phyloP scores from a whole-genome alignment of 805 yeast species.

The Saccharomycopsis capsularis region DNA sequence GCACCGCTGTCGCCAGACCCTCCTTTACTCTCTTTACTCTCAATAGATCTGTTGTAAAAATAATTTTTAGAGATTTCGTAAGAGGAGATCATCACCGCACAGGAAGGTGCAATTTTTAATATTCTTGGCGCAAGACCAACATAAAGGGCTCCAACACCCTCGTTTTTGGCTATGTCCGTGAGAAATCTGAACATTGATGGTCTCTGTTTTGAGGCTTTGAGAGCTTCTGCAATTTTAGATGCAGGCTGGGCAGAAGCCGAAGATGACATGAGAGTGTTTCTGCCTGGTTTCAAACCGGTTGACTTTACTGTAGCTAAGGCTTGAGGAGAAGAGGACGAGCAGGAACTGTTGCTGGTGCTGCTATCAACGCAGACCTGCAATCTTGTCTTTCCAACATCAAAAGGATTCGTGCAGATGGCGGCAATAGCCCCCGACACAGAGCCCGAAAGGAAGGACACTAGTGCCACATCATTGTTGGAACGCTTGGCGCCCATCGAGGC shows the following conservation, averaged over 20 bases:
- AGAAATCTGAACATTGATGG: conserved; percentile 66
- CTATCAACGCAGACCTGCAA: conserved; percentile 56
- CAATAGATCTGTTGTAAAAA: conserved; percentile 25
- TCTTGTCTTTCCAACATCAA: conserved; percentile 95
- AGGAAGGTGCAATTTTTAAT: conserved; percentile 89
- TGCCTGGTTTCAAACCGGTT: background rate
- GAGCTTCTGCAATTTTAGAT: background rate
- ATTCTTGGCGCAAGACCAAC: conserved; percentile 84
- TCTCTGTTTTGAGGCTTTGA: conserved; percentile 22
- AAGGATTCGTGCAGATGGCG: conserved; percentile 85
- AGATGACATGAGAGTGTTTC: conserved; percentile 1
- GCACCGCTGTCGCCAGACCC: too few species aligned
- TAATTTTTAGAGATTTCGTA: conserved; percentile 81
- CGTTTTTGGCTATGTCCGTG: conserved; percentile 52
- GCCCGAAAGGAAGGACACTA: conserved; percentile 71
- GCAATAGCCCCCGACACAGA: conserved; percentile 79
- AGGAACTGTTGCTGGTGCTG: conserved; percentile 3
- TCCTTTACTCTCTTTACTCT: too few species aligned
- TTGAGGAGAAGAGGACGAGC: conserved; percentile 21
- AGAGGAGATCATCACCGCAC: conserved; percentile 97
- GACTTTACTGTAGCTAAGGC: too few species aligned
- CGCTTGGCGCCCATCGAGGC: background rate
- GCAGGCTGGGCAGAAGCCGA: background rate
- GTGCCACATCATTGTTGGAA: conserved; percentile 40
- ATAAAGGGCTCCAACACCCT: conserved; percentile 79